Evolutionary conservation across 495 filamentous ascomycete genomes (phyloP), one percentile per base, ranked within the genome.

Genomic region (Beverwykella pulmonaria): DNA sequence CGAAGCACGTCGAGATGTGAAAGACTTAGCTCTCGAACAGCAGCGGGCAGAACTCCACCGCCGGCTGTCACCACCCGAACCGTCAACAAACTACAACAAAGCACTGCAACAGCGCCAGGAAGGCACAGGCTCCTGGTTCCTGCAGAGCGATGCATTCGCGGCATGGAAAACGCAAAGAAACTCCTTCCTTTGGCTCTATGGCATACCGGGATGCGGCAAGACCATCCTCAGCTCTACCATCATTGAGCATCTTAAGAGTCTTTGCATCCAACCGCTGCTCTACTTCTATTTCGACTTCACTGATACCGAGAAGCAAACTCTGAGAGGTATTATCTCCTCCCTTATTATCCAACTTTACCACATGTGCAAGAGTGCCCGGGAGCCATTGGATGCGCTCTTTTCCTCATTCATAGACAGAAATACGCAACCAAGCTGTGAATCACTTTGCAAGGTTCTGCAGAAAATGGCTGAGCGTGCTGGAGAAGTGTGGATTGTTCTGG

Each of bases 191-290:
- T 47, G n/a, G n/a, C n/a, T n/a, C n/a, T n/a, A n/a, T n/a, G n/a
- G n/a, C n/a, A n/a, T n/a, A n/a, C n/a, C n/a, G 44, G 44, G 44
- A 22, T 47, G 44, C 44, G 44, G 44, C 44, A 47, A 47, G 44
- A 47, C 44, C n/a, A 47, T 47, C 15, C 44, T 47, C 44, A 47
- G 44, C 15, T 47, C 44, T 5, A 47, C 44, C 20, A 22, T 47
- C 44, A 47, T 7, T 4, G 20, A 22, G 6, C 6, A 47, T 22
- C 44, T 15, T 47, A 22, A 22, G 3, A 47, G 44, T 47, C 6
- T 5, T 47, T 47, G 44, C 44, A 22, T n/a, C n/a, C n/a, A n/a
- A n/a, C n/a, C n/a, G n/a, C n/a, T n/a, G n/a, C n/a, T n/a, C n/a
- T 47, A 47, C 44, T 47, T 47, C 15, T 47, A n/a, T 15, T 47